Base-by-base conservation (phyloP, 1,284 basidiomycete genomes). In the Apiotrichum porosum region DNA sequence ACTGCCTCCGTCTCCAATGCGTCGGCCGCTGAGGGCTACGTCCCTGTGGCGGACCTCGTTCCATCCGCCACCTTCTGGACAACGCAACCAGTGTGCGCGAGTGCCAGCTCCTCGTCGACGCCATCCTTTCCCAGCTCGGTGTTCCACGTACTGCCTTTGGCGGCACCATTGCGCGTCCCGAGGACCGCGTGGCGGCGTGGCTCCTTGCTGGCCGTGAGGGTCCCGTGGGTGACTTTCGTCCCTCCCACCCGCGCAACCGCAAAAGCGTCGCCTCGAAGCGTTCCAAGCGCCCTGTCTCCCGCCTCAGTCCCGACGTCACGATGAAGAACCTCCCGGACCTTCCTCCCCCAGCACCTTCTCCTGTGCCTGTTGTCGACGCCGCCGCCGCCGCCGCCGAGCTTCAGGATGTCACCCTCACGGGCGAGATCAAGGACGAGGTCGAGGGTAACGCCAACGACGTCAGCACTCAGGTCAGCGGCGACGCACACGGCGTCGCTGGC, bases 61-160 rank as follows among this genome's bases (percentile, higher is more conserved):
- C 84, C 87, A 78, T 93, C 66, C 82, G 84, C 22, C 76, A 78
- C 21, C 75, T 87, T 47, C 74, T 92, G n/a, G 74, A 80, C 21
- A 78, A 76, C 44, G 88, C 89, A 15, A 84, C 83, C 1, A 82
- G 78, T 26, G 84, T 81, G 33, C 83, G 85, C 52, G 89, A 93
- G 74, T 91, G 88, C 65, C 84, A 86, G 41, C 75, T 91, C 28
- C 81, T 92, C 34, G 77, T 89, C 34, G 84, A 88, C 58, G 85
- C 88, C 75, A 85, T 87, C 69, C 76, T 92, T 44, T 78, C 81
- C 19, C 81, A 81, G 61, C 80, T 80, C 50, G 83, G 84, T 19
- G 67, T 74, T 2, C 69, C 72, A 2, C 34, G 37, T 14, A 28
- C 32, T 1, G 23, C 17, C 9, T 33, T 38, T 14, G 37, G 35